These are phyloP conservation scores for Microascus cirrosus DNA, from an alignment of 2,329 filamentous ascomycete genomes.

Conservation along the genomic window DNA sequence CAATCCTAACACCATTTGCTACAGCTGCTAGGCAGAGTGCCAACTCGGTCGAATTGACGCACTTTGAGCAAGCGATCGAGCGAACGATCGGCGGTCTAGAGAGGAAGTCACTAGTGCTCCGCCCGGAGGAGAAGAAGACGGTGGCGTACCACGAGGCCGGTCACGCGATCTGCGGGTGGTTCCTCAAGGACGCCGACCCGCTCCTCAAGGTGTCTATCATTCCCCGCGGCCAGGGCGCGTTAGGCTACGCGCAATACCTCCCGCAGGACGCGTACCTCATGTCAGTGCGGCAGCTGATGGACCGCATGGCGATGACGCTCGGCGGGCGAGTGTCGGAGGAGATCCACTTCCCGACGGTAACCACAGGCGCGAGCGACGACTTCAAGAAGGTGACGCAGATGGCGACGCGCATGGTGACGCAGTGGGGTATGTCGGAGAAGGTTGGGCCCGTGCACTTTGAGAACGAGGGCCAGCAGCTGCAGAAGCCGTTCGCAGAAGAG, in stretches of 20 bases:
- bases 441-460: constrained; percentile 89
- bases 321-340: constrained; percentile 93
- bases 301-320: constrained; percentile 99
- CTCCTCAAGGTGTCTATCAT: constrained; percentile 98
- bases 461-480: constrained; percentile 66
- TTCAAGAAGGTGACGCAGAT: constrained; percentile 97
- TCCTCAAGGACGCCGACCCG: constrained; percentile 90
- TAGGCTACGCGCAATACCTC: constrained; percentile 97
- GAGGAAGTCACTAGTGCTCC: constrained; percentile 92
- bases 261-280: constrained; percentile 90
- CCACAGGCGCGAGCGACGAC: constrained; percentile 87
- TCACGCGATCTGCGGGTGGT: constrained; percentile 98
- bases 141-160: constrained; percentile 97
- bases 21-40: constrained; percentile 75
- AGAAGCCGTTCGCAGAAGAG: constrained; percentile 92
- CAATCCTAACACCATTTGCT: constrained; percentile 3
- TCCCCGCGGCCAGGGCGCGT: constrained; percentile 81
- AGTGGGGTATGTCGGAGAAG: constrained; percentile 96
- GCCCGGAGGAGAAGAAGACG: constrained; percentile 84
- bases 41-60: constrained; percentile 69
- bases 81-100: constrained; percentile 92
- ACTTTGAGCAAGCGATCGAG: constrained; percentile 97
- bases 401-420: constrained; percentile 97
- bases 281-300: constrained; percentile 93
- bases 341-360: constrained; percentile 92